Percentiles rank a stretch among this genome's conserved stretches.
phyloP scores from a whole-genome alignment of 2,329 filamentous ascomycete species.

The Aspergillus sp. region DNA sequence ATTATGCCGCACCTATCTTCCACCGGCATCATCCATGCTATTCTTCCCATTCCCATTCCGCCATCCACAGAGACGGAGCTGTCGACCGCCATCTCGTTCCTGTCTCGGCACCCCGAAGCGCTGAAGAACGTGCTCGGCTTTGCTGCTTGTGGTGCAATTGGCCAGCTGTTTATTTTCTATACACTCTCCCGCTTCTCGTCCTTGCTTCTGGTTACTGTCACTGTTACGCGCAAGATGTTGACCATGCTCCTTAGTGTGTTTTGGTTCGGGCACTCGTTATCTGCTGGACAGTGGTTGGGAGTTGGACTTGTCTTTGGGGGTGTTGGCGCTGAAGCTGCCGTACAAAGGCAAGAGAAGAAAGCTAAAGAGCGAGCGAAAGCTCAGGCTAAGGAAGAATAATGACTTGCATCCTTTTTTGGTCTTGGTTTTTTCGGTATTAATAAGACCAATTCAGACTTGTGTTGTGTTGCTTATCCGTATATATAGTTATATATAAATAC shows the following conservation, averaged over 20 bases:
- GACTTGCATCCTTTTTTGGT: neutral
- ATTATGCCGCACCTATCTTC: slow-evolving; percentile 71
- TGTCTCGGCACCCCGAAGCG: slow-evolving; percentile 70
- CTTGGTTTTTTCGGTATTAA: neutral
- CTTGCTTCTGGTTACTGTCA: slow-evolving; percentile 88
- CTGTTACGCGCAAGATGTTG: slow-evolving; percentile 96
- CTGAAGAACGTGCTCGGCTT: slow-evolving; percentile 87
- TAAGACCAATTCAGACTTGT: too few species aligned
- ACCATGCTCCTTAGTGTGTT: slow-evolving; percentile 97
- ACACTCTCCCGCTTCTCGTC: slow-evolving; percentile 89
- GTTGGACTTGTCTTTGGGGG: slow-evolving; percentile 91
- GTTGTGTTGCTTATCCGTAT: too few species aligned
- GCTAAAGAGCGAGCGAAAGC: slow-evolving; percentile 64
- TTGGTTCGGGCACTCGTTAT: slow-evolving; percentile 84
- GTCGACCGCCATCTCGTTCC: slow-evolving; percentile 69
- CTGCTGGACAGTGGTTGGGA: slow-evolving; percentile 86
- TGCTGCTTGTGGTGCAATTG: slow-evolving; percentile 79
- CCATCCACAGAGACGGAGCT: slow-evolving; percentile 66
- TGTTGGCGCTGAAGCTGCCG: slow-evolving; percentile 80
- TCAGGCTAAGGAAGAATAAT: slow-evolving; percentile 25
- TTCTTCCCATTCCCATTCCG: slow-evolving; percentile 57
- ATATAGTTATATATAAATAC: too few species aligned
- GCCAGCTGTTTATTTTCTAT: slow-evolving; percentile 97
- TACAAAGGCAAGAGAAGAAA: slow-evolving; percentile 75
- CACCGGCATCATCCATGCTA: slow-evolving; percentile 57